Evolutionary conservation across 305 asterid genomes (phyloP).

Genomic region (Ilex paraguariensis): DNA sequence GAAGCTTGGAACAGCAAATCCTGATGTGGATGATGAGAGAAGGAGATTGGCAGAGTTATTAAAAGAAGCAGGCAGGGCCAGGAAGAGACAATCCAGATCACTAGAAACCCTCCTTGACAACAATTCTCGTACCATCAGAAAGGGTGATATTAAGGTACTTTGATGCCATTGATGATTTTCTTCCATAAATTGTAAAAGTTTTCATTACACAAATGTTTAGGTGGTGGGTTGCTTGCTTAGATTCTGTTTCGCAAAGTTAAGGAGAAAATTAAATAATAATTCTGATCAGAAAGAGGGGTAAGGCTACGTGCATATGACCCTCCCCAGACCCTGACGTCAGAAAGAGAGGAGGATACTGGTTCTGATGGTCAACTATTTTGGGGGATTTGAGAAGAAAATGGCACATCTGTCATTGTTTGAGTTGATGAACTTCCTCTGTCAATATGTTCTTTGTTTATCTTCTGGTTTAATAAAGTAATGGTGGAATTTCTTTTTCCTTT

Average conservation of each 20-base stretch:
- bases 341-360: no score
- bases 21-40: slow-evolving; percentile 82
- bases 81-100: slow-evolving; percentile 58
- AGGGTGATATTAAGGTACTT: slow-evolving; percentile 30
- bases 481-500: slow-evolving; percentile 46
- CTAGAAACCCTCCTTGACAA: slow-evolving; percentile 58
- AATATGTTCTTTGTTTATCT: slow-evolving; percentile 13
- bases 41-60: slow-evolving; percentile 49
- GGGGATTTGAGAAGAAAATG: slow-evolving; percentile 14
- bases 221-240: slow-evolving; percentile 12
- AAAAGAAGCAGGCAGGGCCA: slow-evolving; percentile 64
- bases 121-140: slow-evolving; percentile 22
- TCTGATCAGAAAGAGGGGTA: no score
- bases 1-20: slow-evolving; percentile 86
- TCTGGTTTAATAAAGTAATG: slow-evolving; percentile 30
- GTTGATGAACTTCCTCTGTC: slow-evolving; percentile 26
- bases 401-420: slow-evolving; percentile 5
- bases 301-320: no score
- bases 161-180: slow-evolving; percentile 12
- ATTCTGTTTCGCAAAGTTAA: slow-evolving; percentile 7
- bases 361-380: background rate
- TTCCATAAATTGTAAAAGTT: slow-evolving; percentile 2
- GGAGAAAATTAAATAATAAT: background rate
- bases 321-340: no score
- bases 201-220: slow-evolving; percentile 4